These are phyloP conservation scores for Boletus speciosus DNA, from an alignment of 768 basidiomycete genomes.

Conservation along the genomic window DNA sequence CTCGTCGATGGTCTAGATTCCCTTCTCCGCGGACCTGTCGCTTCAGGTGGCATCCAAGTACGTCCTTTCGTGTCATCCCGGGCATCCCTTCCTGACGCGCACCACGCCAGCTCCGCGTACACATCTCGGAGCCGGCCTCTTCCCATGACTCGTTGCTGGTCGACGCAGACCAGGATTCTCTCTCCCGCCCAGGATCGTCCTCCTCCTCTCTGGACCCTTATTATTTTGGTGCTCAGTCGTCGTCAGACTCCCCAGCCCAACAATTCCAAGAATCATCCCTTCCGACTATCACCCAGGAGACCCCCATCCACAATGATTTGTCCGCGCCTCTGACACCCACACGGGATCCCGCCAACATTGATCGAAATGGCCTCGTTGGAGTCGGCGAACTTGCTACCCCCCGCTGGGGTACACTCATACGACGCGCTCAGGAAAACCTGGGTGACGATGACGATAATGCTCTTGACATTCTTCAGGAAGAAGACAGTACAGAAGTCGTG, in stretches of 20 bases:
- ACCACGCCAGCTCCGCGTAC: constrained; percentile 41
- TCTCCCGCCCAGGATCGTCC: constrained; percentile 68
- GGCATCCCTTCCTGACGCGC: constrained; percentile 1
- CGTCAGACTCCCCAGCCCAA: constrained; percentile 60
- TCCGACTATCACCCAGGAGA: constrained; percentile 61
- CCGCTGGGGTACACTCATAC: constrained; percentile 69
- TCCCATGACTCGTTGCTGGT: constrained; percentile 28
- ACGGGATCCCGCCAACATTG: constrained; percentile 74
- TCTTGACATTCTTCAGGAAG: constrained; percentile 28
- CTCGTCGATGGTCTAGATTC: constrained; percentile 45
- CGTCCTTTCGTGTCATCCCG: not conserved
- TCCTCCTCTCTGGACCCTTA: constrained; percentile 86
- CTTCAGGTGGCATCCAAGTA: constrained; percentile 18
- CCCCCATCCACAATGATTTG: constrained; percentile 46
- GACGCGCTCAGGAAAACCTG: constrained; percentile 35
- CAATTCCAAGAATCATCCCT: constrained; percentile 21
- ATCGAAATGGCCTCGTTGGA: constrained; percentile 84
- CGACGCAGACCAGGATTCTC: constrained; percentile 43
- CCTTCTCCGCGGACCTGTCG: constrained; percentile 28
- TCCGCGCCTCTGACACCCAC: constrained; percentile 69
- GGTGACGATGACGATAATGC: constrained; percentile 41
- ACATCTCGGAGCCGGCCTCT: constrained; percentile 42
- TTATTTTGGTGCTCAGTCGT: constrained; percentile 73
- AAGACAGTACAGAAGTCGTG: constrained; percentile 29
- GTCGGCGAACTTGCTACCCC: constrained; percentile 98